These are phyloP conservation scores for Suillus clintonianus DNA, from an alignment of 768 basidiomycete species.

Conservation along the genomic window DNA sequence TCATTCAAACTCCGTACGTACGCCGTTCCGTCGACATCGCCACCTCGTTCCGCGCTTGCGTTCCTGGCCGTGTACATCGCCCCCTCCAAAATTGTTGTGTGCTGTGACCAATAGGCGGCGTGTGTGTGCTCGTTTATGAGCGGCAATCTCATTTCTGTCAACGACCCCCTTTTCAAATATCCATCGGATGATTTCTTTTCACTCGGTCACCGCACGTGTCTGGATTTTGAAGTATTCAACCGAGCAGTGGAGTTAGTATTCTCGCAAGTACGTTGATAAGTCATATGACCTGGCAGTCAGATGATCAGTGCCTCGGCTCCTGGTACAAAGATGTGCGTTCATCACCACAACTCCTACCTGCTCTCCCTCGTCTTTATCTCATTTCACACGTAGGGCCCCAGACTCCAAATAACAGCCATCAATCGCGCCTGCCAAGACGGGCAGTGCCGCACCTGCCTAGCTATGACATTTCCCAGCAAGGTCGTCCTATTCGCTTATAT, in stretches of 20 bases:
- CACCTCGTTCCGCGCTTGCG: not conserved
- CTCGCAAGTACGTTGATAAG: not conserved
- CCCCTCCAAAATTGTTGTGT: not conserved
- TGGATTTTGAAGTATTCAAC: not conserved
- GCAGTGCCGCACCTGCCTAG: not conserved
- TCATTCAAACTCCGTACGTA: not conserved
- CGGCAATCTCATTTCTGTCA: not conserved
- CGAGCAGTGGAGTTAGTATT: not conserved
- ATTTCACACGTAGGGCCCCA: not conserved
- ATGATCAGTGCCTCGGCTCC: too few relatives aligned
- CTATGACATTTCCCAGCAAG: not conserved
- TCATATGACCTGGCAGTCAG: not conserved
- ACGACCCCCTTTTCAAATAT: not conserved
- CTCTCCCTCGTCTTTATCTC: not conserved
- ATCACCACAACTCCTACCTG: not conserved
- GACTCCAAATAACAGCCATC: not conserved
- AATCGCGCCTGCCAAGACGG: not conserved
- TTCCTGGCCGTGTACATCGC: not conserved
- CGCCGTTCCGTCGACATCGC: not conserved
- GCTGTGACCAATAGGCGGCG: not conserved
- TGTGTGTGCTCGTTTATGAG: not conserved
- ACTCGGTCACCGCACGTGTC: not conserved
- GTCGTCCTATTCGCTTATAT: not conserved
- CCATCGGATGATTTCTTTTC: not conserved
- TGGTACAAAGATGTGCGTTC: too few relatives aligned